Conservation (phyloP, 805 yeast genomes). For the Barnettozyma siamensis region DNA sequence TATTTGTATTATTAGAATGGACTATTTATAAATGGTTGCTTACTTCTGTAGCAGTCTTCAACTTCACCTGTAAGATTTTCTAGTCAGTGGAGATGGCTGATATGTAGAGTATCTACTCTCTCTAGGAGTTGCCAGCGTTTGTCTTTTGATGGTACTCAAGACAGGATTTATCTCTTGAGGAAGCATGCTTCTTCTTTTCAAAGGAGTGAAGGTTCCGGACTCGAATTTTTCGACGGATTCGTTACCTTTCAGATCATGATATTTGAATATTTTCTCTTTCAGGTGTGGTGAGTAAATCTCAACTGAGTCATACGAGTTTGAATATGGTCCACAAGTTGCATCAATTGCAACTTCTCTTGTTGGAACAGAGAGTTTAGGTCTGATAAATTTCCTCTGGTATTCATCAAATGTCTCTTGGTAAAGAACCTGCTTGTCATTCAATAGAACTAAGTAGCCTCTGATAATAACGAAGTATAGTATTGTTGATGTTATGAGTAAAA, state of each 20-base stretch:
- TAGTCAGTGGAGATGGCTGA: constrained; percentile 22
- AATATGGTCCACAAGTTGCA: constrained; percentile 38
- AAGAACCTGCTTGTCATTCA: constrained; percentile 55
- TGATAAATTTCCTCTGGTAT: constrained; percentile 55
- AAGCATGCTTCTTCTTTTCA: constrained; percentile 15
- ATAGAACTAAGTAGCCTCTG: constrained; percentile 39
- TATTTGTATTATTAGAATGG: not conserved
- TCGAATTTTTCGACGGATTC: constrained; percentile 27
- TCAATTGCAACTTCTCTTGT: constrained; percentile 58
- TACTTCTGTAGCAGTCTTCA: too few relatives aligned
- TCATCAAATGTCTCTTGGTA: constrained; percentile 58
- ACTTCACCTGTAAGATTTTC: constrained; percentile 7
- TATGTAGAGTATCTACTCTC: constrained; percentile 10
- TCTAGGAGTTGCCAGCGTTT: constrained; percentile 14
- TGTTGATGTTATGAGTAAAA: constrained; percentile 32
- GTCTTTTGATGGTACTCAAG: constrained; percentile 5
- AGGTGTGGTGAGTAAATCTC: constrained; percentile 28
- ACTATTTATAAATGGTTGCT: too few relatives aligned
- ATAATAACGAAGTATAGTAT: constrained; percentile 35
- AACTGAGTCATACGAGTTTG: constrained; percentile 14
- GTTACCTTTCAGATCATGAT: constrained; percentile 38
- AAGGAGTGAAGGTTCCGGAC: constrained; percentile 28
- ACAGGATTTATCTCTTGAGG: constrained; percentile 6
- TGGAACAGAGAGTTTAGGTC: constrained; percentile 46
- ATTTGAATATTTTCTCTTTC: constrained; percentile 38